Conservation (phyloP, 2,329 filamentous ascomycete genomes). For the Lasiodiplodia sp. region DNA sequence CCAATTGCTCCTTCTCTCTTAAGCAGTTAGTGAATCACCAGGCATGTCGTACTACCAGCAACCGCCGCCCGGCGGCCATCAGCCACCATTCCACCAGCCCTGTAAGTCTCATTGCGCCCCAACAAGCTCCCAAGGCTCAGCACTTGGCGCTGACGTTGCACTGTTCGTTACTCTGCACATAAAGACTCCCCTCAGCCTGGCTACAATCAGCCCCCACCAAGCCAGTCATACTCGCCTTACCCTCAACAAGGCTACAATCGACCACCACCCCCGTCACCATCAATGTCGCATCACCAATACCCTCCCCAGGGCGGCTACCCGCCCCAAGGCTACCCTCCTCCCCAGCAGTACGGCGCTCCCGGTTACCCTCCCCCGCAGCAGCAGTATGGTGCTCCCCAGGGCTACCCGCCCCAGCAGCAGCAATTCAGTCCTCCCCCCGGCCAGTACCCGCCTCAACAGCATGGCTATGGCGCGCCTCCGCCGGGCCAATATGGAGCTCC, state of each 20-base stretch:
- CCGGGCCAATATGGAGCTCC: slow-evolving; percentile 49
- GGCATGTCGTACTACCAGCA: slow-evolving; percentile 40
- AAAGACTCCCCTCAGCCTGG: slow-evolving; percentile 30
- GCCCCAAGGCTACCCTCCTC: slow-evolving; percentile 38
- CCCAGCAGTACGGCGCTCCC: slow-evolving; percentile 35
- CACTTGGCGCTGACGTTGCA: slow-evolving; percentile 34
- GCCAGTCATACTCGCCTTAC: slow-evolving; percentile 36
- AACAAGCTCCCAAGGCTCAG: neutral
- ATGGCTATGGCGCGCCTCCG: slow-evolving; percentile 42
- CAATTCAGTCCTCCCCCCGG: slow-evolving; percentile 33
- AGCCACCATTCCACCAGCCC: slow-evolving; percentile 37
- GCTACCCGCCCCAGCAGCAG: slow-evolving; percentile 34
- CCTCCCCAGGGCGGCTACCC: slow-evolving; percentile 42
- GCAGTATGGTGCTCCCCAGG: slow-evolving; percentile 34
- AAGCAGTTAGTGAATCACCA: neutral
- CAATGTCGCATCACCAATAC: slow-evolving; percentile 40
- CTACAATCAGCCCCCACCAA: slow-evolving; percentile 29
- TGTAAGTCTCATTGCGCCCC: slow-evolving; percentile 38
- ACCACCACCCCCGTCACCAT: slow-evolving; percentile 26
- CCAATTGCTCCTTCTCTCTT: slow-evolving; percentile 16
- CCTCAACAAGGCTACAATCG: slow-evolving; percentile 36
- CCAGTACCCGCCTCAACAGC: slow-evolving; percentile 43
- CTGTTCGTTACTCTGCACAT: neutral
- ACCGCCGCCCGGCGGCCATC: slow-evolving; percentile 41
- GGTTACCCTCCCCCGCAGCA: slow-evolving; percentile 20